Evolutionary conservation across 768 basidiomycete genomes (phyloP), one percentile per base, ranked within the genome.

Genomic region (Rhizopogon sp.): DNA sequence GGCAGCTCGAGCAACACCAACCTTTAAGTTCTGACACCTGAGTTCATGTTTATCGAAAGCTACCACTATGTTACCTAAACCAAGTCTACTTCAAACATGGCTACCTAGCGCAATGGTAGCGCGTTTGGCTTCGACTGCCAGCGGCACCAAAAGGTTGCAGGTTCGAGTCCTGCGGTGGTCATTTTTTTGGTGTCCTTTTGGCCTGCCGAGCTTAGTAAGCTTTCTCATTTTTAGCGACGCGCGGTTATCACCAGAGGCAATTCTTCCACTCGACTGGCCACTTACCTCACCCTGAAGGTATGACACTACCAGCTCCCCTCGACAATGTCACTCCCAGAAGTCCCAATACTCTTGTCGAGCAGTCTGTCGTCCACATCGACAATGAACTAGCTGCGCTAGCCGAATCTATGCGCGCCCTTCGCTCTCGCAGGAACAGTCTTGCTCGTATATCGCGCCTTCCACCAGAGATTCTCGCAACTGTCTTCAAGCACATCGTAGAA

Each of bases 101-200:
- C 81, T 84, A 82, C 85, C 85, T 90, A 75, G 87, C 88, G 85
- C 88, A 89, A 90, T 89, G 88, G 88, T 88, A 90, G 88, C 88
- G 88, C 88, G 87, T 90, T 88, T 89, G 87, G 87, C 87, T 90
- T 90, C 88, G 87, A 88, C 80, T 64, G 84, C 76, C 60, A 72
- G 74, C 72, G 82, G 75, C 59, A 90, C 88, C 88, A 89, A 88
- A 87, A 90, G 89, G 88, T 85, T 90, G 88, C 88, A 90, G 88
- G 89, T 90, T 90, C 88, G 87, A 90, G 87, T 88, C 88, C 88
- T 89, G 88, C 87, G 84, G 87, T 87, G 84, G 83, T 88, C 87
- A 88, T 67, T 72, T 37, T 25, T 20, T 31, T 44, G 28, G 46
- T 42, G 28, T 11, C 1, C 20, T 20, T 25, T 25, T 4, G 4